A percentile compares a stretch with the other conserved stretches of the same genome.
Evolutionary conservation across 805 yeast genomes (phyloP).

Genomic region (Hanseniaspora hatyaiensis): DNA sequence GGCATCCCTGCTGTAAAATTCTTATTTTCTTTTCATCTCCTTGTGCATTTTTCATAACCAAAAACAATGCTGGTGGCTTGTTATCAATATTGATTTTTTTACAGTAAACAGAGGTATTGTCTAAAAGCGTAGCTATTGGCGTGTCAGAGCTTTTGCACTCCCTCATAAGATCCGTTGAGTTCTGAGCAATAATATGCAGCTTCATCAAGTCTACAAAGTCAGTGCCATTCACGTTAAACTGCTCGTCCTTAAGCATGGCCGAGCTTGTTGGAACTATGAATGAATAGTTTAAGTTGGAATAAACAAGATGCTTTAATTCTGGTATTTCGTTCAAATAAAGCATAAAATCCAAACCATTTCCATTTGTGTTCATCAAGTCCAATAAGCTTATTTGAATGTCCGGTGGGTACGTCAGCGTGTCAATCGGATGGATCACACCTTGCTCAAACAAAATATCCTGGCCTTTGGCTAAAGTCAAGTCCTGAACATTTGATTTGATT

Average conservation of each 20-base stretch:
- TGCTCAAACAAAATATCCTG: constrained; percentile 64
- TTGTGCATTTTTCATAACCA: constrained; percentile 18
- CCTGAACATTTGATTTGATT: constrained; percentile 21
- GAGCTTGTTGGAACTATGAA: constrained; percentile 60
- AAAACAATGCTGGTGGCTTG: constrained; percentile 30
- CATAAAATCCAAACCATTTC: constrained; percentile 33
- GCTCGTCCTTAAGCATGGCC: constrained; percentile 42
- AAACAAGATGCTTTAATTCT: constrained; percentile 35
- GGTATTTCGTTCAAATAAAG: constrained; percentile 37
- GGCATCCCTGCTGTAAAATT: constrained; percentile 50
- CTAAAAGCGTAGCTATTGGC: constrained; percentile 29
- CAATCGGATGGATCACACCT: constrained; percentile 73
- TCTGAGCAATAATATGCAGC: constrained; percentile 58
- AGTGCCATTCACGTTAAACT: constrained; percentile 33
- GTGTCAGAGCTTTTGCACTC: constrained; percentile 36
- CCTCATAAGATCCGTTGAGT: constrained; percentile 37
- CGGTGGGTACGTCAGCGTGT: constrained; percentile 46
- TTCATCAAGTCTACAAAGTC: constrained; percentile 45
- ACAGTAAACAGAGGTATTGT: constrained; percentile 36
- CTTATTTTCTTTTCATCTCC: constrained; percentile 47
- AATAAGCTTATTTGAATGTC: constrained; percentile 40
- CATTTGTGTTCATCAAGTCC: constrained; percentile 48
- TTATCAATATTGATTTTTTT: constrained; percentile 32
- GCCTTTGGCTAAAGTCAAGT: constrained; percentile 27
- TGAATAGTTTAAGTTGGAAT: constrained; percentile 38